Evolutionary conservation across 2,329 filamentous ascomycete species (phyloP), one percentile per base, ranked within the genome.

Genomic region (Venturia pyrina): DNA sequence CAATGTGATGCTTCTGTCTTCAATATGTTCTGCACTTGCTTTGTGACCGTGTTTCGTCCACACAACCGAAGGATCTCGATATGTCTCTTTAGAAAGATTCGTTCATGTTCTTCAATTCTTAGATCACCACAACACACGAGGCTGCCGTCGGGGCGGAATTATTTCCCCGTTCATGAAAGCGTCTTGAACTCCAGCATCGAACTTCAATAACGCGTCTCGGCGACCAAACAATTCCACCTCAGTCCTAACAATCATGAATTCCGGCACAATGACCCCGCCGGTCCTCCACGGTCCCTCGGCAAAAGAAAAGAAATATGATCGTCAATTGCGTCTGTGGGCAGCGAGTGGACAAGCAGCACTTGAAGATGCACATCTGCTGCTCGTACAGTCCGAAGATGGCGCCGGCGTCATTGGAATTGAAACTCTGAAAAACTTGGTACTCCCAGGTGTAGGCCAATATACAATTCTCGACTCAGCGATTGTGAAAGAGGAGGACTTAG

Each of bases 241-340:
- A 19, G 2, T 11, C 37, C 15, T 4, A 21, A 24, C 13, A 28
- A 62, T 19, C 28, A 64, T 64, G 62, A 44, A 21, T 37, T 44
- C 40, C 62, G 63, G 63, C 41, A 65, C 63, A 32, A 69, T 67
- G 5, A 72, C 76, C 4, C 76, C 76, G 66, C 76, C 75, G 56
- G 72, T 74, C 5, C 72, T 78, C n/a, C 76, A 78, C 61, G 76
- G 75, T 7, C 76, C 76, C 6, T 76, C 75, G 10, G 75, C 76
- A 7, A 78, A 78, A 67, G 76, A 88, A 75, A 85, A 84, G 73
- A 80, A 85, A 76, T 99, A 99, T 78, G 95, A 99, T 76, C 87
- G 95, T 64, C 95, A 99, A 78, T 86, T 99, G 50, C 89, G 96
- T 64, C 81, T 99, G 17, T 99, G 95, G 95, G 96, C 93, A 68